Evolutionary conservation across 441 rosid genomes (phyloP).

Genomic region (Populus hybrid): DNA sequence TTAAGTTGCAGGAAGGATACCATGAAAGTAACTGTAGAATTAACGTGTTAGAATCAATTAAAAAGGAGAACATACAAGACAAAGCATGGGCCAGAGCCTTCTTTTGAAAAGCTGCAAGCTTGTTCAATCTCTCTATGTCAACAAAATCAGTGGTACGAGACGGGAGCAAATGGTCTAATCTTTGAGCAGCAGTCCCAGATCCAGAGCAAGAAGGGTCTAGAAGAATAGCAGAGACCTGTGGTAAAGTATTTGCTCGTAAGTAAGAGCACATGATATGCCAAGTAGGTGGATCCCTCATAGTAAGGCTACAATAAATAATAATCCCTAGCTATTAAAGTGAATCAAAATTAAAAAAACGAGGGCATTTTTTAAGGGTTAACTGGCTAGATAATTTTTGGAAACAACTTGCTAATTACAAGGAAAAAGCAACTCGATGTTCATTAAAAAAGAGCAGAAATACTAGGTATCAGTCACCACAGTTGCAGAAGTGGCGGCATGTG

Average conservation of each 20-base stretch:
- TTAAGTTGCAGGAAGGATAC: background rate
- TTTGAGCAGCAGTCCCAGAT: slow-evolving; percentile 74
- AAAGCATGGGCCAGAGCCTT: slow-evolving; percentile 84
- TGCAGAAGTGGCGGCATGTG: background rate
- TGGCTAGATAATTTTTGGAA: background rate
- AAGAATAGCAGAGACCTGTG: slow-evolving; percentile 77
- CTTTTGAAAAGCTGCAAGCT: slow-evolving; percentile 78
- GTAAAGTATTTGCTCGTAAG: slow-evolving; percentile 13
- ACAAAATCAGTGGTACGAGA: slow-evolving; percentile 36
- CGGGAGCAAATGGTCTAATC: slow-evolving; percentile 91
- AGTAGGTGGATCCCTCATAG: background rate
- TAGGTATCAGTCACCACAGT: background rate
- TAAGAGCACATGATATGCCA: background rate
- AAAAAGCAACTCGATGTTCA: background rate
- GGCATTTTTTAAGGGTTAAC: too few species aligned
- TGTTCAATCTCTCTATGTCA: slow-evolving; percentile 54
- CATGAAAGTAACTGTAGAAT: background rate
- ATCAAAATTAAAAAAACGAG: too few species aligned
- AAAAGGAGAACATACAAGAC: slow-evolving; percentile 50
- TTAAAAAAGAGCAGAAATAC: background rate
- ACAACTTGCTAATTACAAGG: background rate
- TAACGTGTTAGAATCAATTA: background rate
- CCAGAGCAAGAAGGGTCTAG: slow-evolving; percentile 98
- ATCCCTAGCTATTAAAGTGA: background rate
- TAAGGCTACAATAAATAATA: background rate